Evolutionary conservation across 1,284 basidiomycete genomes (phyloP).

Genomic region (Rhodotorula sp.): DNA sequence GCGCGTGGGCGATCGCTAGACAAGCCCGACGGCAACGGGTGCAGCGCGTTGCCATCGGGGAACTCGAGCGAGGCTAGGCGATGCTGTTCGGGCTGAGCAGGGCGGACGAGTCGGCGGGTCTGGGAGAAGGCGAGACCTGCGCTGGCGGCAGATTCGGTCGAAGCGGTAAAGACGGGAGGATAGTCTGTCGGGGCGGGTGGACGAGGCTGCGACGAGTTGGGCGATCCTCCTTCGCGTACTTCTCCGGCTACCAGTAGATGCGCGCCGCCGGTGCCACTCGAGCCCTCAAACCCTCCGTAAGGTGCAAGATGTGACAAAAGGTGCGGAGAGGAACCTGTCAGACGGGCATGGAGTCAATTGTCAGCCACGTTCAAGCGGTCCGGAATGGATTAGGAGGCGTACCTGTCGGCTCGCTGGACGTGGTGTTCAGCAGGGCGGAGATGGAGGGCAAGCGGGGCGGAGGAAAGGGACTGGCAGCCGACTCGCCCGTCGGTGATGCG

Average conservation of each 20-base stretch:
- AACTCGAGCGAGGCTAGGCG: constrained; percentile 6
- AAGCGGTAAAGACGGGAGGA: not conserved
- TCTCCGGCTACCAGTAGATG: too few species aligned
- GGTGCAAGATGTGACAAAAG: too few species aligned
- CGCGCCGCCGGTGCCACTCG: too few species aligned
- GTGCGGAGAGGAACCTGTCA: not conserved
- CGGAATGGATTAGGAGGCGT: too few species aligned
- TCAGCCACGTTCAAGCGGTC: too few species aligned
- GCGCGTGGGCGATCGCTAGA: constrained; percentile 4
- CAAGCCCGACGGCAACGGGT: constrained; percentile 10
- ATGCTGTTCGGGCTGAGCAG: not conserved
- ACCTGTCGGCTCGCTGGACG: not conserved
- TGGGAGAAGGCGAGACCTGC: not conserved
- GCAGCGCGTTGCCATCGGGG: constrained; percentile 21
- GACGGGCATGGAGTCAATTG: not conserved
- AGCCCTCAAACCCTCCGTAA: too few species aligned
- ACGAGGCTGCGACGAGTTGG: not conserved
- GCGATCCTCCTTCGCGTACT: not conserved
- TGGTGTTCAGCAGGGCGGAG: constrained; percentile 17
- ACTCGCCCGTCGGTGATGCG: not conserved
- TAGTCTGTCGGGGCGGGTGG: not conserved
- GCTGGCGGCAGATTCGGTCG: not conserved
- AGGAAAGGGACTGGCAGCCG: not conserved
- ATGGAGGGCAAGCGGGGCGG: constrained; percentile 24
- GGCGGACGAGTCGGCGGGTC: not conserved